phyloP scores from a whole-genome alignment of 2,329 filamentous ascomycete genomes.

The Trichoderma aggressivum region DNA sequence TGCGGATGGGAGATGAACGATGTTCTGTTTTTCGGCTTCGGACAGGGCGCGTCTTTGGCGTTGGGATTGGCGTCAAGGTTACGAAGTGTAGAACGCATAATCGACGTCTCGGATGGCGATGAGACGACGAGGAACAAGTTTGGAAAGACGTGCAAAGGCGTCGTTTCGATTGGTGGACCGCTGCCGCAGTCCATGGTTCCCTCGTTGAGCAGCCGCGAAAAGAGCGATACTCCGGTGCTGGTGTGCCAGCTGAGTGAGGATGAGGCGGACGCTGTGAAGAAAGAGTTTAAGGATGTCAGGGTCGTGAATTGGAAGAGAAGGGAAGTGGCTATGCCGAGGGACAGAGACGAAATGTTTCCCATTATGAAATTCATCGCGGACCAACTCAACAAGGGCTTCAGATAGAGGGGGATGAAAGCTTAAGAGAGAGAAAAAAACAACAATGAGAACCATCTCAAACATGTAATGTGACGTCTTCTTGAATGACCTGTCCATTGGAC shows the following conservation, averaged over 20 bases:
- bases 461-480: neutral
- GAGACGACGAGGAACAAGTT: conserved; percentile 1
- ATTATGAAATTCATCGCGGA: conserved; percentile 82
- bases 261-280: conserved; percentile 60
- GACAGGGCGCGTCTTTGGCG: conserved; percentile 63
- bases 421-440: neutral
- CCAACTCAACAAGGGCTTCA: conserved; percentile 43
- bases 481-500: neutral
- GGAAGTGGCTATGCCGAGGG: conserved; percentile 79
- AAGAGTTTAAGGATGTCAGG: conserved; percentile 63
- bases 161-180: conserved; percentile 60
- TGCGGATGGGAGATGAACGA: conserved; percentile 60
- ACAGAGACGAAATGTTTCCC: conserved; percentile 80
- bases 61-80: conserved; percentile 52
- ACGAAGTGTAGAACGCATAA: conserved; percentile 33
- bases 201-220: conserved; percentile 44
- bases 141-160: conserved; percentile 46
- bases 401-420: neutral
- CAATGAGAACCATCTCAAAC: neutral
- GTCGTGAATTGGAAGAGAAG: conserved; percentile 65
- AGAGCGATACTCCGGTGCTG: conserved; percentile 61
- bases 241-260: conserved; percentile 60
- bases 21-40: conserved; percentile 63
- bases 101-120: conserved; percentile 30
- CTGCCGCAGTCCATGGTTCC: conserved; percentile 52